Evolutionary conservation across 805 yeast genomes (phyloP).

Genomic region (Yarrowia alimentaria): DNA sequence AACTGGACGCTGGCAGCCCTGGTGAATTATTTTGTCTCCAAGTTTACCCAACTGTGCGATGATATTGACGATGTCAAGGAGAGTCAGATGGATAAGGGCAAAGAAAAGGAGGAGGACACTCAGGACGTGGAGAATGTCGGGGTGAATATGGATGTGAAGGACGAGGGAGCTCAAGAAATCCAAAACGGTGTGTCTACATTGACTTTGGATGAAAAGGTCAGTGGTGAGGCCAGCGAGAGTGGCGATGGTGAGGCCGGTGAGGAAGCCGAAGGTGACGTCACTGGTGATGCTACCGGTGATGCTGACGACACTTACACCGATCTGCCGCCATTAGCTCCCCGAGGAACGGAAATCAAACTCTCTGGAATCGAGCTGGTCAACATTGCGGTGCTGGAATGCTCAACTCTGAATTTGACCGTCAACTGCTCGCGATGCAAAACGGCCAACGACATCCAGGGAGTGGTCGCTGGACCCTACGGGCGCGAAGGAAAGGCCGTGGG

Average conservation of each 20-base stretch:
- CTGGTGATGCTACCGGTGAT: not conserved
- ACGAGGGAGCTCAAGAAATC: too few species aligned
- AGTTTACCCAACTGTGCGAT: conserved; percentile 20
- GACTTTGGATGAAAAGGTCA: not conserved
- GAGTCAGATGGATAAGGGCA: conserved; percentile 2
- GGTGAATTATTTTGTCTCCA: conserved; percentile 16
- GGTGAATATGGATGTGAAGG: too few species aligned
- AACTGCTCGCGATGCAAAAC: conserved; percentile 43
- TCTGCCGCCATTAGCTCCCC: conserved; percentile 25
- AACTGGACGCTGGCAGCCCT: conserved; percentile 18
- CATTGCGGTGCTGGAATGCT: conserved; percentile 40
- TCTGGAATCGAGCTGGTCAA: conserved; percentile 39
- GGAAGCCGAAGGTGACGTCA: not conserved
- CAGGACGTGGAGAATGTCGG: too few species aligned
- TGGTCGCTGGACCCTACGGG: conserved; percentile 41
- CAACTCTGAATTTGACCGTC: conserved; percentile 40
- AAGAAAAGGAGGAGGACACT: conserved; percentile 11
- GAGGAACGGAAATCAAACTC: conserved; percentile 41
- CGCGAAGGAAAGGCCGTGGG: conserved; percentile 38
- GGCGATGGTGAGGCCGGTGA: not conserved
- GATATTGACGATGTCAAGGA: conserved; percentile 16
- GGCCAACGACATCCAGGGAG: conserved; percentile 38
- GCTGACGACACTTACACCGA: conserved; percentile 3
- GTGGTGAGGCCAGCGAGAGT: not conserved
- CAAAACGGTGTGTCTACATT: too few species aligned